A percentile compares a stretch with the other conserved stretches of the same genome.
These are phyloP conservation scores for Boletus pseudo-olivaceus DNA, from an alignment of 768 basidiomycete genomes.

Conservation along the genomic window DNA sequence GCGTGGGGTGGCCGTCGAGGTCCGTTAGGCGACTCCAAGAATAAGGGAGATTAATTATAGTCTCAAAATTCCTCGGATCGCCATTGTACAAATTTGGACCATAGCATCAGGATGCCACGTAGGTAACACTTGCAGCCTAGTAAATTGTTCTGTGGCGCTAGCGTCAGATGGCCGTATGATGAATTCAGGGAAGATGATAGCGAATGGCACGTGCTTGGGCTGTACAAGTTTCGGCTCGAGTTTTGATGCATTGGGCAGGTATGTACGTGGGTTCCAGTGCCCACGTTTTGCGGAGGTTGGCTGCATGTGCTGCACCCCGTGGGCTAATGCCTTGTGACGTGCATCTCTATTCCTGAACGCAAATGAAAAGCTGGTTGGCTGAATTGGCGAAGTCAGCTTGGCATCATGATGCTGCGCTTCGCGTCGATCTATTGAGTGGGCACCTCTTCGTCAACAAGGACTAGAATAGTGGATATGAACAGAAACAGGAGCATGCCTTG, in stretches of 20 bases:
- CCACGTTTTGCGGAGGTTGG: background rate
- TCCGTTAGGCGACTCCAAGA: too few relatives aligned
- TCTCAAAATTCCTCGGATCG: background rate
- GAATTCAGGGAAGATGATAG: background rate
- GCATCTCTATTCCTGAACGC: background rate
- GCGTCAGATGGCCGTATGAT: background rate
- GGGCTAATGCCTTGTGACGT: background rate
- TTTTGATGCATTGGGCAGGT: background rate
- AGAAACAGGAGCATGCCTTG: background rate
- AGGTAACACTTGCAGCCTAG: background rate
- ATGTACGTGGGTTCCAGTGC: background rate
- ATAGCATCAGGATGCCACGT: background rate
- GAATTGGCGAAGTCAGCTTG: too few relatives aligned
- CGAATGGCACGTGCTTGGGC: background rate
- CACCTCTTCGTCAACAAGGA: background rate
- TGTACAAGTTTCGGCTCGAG: background rate
- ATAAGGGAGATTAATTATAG: slow-evolving; percentile 2
- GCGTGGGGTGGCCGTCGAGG: background rate
- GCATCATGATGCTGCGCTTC: background rate
- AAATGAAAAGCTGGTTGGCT: background rate
- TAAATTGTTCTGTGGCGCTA: background rate
- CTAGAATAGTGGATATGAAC: background rate
- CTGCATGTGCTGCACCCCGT: background rate
- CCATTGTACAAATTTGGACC: background rate
- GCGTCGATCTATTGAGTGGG: background rate